Percentiles rank a stretch among this genome's conserved stretches.
Conservation (phyloP, 1,139 yeast genomes). For the Suhomyces kunorum region DNA sequence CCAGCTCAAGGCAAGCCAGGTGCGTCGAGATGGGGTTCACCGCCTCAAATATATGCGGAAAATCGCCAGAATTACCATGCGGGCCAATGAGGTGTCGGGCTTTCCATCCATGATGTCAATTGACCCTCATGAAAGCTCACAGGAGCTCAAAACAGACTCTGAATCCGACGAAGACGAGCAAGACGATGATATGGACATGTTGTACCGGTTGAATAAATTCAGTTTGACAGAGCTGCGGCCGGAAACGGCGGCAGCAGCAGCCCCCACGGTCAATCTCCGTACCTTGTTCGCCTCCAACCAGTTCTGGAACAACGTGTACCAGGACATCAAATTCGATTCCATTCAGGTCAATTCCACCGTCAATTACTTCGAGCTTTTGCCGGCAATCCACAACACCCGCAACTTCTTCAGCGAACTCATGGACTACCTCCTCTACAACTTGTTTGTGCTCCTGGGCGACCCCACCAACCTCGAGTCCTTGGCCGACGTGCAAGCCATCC, state of each 20-base stretch:
- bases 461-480: conserved; percentile 18
- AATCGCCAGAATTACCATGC: conserved; percentile 13
- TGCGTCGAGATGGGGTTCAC: conserved; percentile 13
- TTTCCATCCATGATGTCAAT: conserved; percentile 6
- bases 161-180: conserved; percentile 13
- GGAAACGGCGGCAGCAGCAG: not conserved
- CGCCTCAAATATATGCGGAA: conserved; percentile 24
- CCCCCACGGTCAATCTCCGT: conserved; percentile 5
- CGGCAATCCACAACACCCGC: conserved; percentile 28
- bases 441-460: conserved; percentile 20
- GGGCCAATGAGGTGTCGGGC: conserved; percentile 1
- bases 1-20: conserved; percentile 13
- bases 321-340: conserved; percentile 32
- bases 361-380: conserved; percentile 32
- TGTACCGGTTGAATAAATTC: conserved; percentile 10
- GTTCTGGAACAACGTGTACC: conserved; percentile 39
- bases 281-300: conserved; percentile 24
- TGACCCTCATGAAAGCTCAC: not conserved
- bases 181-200: conserved; percentile 13
- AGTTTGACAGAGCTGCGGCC: conserved; percentile 7
- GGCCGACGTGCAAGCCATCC: conserved; percentile 23
- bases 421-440: conserved; percentile 32
- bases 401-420: conserved; percentile 31
- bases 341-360: conserved; percentile 21
- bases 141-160: conserved; percentile 6